Evolutionary conservation across 2,329 filamentous ascomycete species (phyloP).

Genomic region (Epichloe brachyelytri): DNA sequence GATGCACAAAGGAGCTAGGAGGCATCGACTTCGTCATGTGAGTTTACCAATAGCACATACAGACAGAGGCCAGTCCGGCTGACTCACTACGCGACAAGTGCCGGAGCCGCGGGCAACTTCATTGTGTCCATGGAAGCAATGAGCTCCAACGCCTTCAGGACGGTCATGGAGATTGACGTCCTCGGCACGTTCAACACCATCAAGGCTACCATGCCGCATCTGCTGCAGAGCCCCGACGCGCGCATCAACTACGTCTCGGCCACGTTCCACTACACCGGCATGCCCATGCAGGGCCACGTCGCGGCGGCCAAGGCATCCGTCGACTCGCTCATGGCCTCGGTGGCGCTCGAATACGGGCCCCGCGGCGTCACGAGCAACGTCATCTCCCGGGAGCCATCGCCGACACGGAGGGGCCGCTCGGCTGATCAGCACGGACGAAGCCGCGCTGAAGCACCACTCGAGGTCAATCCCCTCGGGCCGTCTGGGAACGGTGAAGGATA

Average conservation of each 20-base stretch:
- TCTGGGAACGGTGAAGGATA: conserved; percentile 70
- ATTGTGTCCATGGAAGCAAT: conserved; percentile 73
- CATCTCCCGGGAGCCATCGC: conserved; percentile 80
- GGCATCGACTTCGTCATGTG: conserved; percentile 88
- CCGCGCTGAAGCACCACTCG: conserved; percentile 19
- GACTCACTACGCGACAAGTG: conserved; percentile 33
- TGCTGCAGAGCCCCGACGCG: conserved; percentile 62
- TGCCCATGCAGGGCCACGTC: conserved; percentile 81
- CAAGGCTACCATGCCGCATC: conserved; percentile 77
- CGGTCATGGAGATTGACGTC: conserved; percentile 93
- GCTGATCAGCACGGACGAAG: conserved; percentile 30
- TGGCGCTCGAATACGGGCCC: conserved; percentile 83
- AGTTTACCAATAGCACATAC: conserved; percentile 13
- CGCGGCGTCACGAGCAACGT: conserved; percentile 78
- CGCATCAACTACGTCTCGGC: conserved; percentile 85
- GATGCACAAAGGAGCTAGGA: conserved; percentile 71
- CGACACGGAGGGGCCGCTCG: conserved; percentile 68
- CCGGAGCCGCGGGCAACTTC: conserved; percentile 93
- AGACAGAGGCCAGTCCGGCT: neutral
- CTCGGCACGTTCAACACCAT: conserved; percentile 89
- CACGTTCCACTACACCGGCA: conserved; percentile 80
- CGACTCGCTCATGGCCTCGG: conserved; percentile 67
- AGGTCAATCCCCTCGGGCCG: conserved; percentile 58
- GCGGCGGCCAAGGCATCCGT: conserved; percentile 82
- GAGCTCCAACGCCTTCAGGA: conserved; percentile 80